Base-by-base conservation (phyloP, 495 filamentous ascomycete genomes). In the Astrothelium subdiscretum region DNA sequence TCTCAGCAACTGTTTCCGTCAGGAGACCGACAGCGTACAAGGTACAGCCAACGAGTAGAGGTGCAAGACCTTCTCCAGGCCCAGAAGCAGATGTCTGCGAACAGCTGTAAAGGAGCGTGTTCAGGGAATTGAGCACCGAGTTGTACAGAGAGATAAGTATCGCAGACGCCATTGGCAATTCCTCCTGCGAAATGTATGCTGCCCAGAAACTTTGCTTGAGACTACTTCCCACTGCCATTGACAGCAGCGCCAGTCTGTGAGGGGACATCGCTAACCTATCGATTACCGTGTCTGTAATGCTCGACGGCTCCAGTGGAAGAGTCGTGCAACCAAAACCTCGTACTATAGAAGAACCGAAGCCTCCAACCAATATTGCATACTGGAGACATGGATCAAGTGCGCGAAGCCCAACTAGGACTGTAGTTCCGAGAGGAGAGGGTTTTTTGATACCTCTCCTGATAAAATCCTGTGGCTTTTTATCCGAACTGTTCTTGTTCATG, bases 391-490 rank as follows among this genome's bases (percentile, higher is more conserved):
- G 72, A 65, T 88, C 84, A 64, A 80, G 72, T 5, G 76, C 69
- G 58, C 84, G 83, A 1, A 85, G 75, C 59, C 78, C 78, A 64
- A 85, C 63, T 72, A 87, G 86, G 67, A 78, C 69, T 1, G 77
- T 65, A 2, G 72, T 81, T 11, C 83, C 84, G 11, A 75, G 35
- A 5, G 76, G 75, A 11, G 80, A 79, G 51, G 77, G 63, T 20
- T 52, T 57, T 44, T 73, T 68, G 61, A 66, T 59, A 42, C 70
- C 70, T 40, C 74, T 73, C 12, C 61, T 51, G 57, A 76, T 70
- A 52, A 67, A 44, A 64, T 76, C 74, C 24, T 29, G 5, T 54
- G 57, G 71, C 69, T 29, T 54, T 29, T 15, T 8, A 4, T 54
- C 24, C 29, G 48, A 8, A 5, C 24, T 2, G 12, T 29, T 54